These are phyloP conservation scores for Nigrograna mackinnonii DNA, from an alignment of 2,329 filamentous ascomycete genomes.

Conservation along the genomic window DNA sequence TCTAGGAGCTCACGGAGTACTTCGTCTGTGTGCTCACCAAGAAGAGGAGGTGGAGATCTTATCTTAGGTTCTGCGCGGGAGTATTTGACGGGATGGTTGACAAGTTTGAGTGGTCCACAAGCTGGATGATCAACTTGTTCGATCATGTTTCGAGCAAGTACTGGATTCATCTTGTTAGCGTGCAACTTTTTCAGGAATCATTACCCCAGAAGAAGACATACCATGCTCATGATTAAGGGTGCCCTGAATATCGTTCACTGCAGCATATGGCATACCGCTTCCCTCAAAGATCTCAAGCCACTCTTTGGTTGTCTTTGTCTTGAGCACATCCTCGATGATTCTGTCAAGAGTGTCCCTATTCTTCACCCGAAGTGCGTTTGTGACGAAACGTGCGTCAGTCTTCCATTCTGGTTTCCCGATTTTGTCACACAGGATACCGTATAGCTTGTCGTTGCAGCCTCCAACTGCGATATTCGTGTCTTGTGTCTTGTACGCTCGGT, in stretches of 20 bases:
- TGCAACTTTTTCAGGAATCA: background rate
- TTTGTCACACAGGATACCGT: slow-evolving; percentile 61
- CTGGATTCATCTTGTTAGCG: slow-evolving; percentile 37
- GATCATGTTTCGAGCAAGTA: slow-evolving; percentile 81
- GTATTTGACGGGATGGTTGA: slow-evolving; percentile 94
- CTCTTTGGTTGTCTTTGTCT: slow-evolving; percentile 77
- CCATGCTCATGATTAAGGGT: slow-evolving; percentile 86
- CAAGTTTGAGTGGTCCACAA: slow-evolving; percentile 83
- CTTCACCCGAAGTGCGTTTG: slow-evolving; percentile 62
- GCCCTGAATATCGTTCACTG: slow-evolving; percentile 87
- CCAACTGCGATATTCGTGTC: slow-evolving; percentile 67
- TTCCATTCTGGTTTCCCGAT: slow-evolving; percentile 62
- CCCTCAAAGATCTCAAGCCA: slow-evolving; percentile 88
- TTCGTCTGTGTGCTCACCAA: slow-evolving; percentile 55
- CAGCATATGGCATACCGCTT: slow-evolving; percentile 90
- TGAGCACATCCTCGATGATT: slow-evolving; percentile 75
- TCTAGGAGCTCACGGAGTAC: slow-evolving; percentile 33
- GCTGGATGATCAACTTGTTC: slow-evolving; percentile 78
- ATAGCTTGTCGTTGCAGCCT: slow-evolving; percentile 65
- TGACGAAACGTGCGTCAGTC: slow-evolving; percentile 58
- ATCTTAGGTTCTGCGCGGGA: slow-evolving; percentile 79
- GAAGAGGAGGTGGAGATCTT: slow-evolving; percentile 76
- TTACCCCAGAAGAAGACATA: slow-evolving; percentile 34
- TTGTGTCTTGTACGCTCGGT: slow-evolving; percentile 73
- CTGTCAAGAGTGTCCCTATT: slow-evolving; percentile 77